Base-by-base conservation (phyloP, 2,329 filamentous ascomycete genomes). In the Cladosporium halotolerans region DNA sequence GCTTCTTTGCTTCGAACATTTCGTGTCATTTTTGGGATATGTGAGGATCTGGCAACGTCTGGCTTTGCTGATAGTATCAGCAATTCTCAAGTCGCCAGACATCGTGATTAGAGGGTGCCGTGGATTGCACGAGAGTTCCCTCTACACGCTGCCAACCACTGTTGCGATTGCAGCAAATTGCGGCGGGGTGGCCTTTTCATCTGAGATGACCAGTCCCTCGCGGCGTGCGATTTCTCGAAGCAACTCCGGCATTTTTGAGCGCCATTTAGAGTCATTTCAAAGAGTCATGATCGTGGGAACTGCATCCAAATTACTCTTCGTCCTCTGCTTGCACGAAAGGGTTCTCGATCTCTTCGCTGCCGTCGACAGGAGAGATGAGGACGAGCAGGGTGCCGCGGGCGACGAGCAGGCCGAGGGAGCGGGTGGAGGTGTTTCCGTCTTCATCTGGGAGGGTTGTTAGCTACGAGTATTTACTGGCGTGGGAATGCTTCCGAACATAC, bases 301-400 rank as follows among this genome's bases (percentile, higher is more conserved):
- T 11, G 19, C 36, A 13, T 18, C 43, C 4, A 9, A 36, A 44
- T 28, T 51, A 51, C 48, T 67, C 65, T 23, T 66, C 64, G 34
- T 89, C 85, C 45, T 89, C 85, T 19, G 80, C 77, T 66, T 89
- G 83, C 50, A 87, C 76, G 67, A 97, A 99, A 0, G 93, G 93
- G 70, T 99, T 99, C 63, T 87, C 82, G 64, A 99, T 99, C 72
- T 92, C 86, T 73, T 97, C 91, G 73, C 89, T 96, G 53, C 93
- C 93, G 67, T 97, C 91, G 49, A 93, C 80, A 3, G 93, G 93
- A 58, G 89, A 93, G 68, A 99, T 89, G 57, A 96, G 81, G 38
- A 96, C 92, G 52, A 99, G 83, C 44, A 99, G 78, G 7, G 93
- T 97, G 56, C 93, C 93, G 60, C 93, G 84, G 39, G 89, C 92